A percentile compares a stretch with the other conserved stretches of the same genome.
Evolutionary conservation across 2,329 filamentous ascomycete species (phyloP).

Genomic region (Hypoxylon sp.): DNA sequence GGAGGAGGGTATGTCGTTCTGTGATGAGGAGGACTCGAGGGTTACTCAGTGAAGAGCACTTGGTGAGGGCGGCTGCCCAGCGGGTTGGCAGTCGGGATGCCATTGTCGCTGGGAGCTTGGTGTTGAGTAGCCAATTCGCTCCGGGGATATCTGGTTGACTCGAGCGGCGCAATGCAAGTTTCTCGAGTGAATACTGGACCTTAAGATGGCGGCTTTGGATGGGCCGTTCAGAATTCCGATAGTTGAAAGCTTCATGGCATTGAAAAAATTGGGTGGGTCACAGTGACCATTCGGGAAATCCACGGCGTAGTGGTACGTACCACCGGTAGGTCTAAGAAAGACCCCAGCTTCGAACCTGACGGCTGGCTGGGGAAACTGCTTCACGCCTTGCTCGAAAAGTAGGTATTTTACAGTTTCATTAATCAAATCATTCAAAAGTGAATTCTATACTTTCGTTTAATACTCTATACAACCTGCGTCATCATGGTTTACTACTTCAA

Average conservation of each 20-base stretch:
- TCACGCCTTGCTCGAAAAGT: conserved; percentile 1
- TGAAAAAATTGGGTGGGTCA: conserved; percentile 37
- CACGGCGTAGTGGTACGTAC: conserved; percentile 29
- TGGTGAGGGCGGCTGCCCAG: conserved; percentile 60
- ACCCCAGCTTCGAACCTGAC: neutral
- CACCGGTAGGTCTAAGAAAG: conserved; percentile 4
- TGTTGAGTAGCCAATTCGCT: conserved; percentile 38
- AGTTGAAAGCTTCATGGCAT: conserved; percentile 24
- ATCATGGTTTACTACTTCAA: conserved; percentile 97
- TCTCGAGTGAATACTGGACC: neutral
- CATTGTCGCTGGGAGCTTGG: conserved; percentile 56
- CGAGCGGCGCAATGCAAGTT: neutral
- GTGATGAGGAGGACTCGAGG: conserved; percentile 55
- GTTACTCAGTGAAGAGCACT: conserved; percentile 49
- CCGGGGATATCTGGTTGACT: neutral
- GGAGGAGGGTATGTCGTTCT: conserved; percentile 59
- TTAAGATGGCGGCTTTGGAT: conserved; percentile 12
- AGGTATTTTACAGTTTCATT: conserved; percentile 3
- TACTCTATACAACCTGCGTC: neutral
- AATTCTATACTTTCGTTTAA: conserved; percentile 1
- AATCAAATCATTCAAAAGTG: conserved; percentile 3
- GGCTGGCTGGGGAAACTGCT: conserved; percentile 16
- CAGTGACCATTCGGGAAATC: conserved; percentile 32
- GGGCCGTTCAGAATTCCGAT: conserved; percentile 1
- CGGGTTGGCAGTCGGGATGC: conserved; percentile 62